Conservation (phyloP, 257 asterid genomes). For the Nicotiana otophora region DNA sequence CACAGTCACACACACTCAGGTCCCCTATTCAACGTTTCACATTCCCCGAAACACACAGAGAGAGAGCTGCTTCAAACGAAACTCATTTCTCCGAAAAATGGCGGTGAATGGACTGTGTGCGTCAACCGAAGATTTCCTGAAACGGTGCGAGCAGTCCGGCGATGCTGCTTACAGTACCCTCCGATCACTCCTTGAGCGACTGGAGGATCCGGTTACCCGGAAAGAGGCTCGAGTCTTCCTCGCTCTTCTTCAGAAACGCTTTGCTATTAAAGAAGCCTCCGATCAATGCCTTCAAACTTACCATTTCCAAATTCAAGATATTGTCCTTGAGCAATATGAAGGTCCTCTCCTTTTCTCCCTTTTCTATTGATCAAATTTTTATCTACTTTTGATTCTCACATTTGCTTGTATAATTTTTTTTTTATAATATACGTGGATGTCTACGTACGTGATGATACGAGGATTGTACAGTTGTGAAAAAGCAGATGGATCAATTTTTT, state of each 20-base stretch:
- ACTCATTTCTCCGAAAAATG: constrained; percentile 13
- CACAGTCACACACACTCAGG: neutral
- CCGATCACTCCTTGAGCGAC: constrained; percentile 80
- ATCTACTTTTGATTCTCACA: neutral
- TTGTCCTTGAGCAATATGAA: constrained; percentile 72
- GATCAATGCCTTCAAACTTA: constrained; percentile 62
- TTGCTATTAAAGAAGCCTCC: constrained; percentile 45
- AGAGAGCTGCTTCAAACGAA: neutral
- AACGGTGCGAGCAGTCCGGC: constrained; percentile 70
- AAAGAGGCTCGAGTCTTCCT: constrained; percentile 80
- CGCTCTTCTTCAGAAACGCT: constrained; percentile 65
- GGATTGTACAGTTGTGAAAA: too few species aligned
- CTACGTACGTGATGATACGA: too few species aligned
- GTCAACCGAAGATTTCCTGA: constrained; percentile 72
- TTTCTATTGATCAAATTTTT: neutral
- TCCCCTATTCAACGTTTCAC: neutral
- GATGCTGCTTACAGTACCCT: constrained; percentile 85
- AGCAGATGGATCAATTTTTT: too few species aligned
- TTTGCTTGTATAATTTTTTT: neutral
- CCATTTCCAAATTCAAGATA: constrained; percentile 80
- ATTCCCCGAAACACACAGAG: neutral
- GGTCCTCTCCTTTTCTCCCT: constrained; percentile 34
- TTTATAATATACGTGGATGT: neutral
- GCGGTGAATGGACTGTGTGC: constrained; percentile 21
- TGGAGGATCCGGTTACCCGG: constrained; percentile 80